phyloP scores from a whole-genome alignment of 176 grass and related monocot species.

The Pontederia crassipes region DNA sequence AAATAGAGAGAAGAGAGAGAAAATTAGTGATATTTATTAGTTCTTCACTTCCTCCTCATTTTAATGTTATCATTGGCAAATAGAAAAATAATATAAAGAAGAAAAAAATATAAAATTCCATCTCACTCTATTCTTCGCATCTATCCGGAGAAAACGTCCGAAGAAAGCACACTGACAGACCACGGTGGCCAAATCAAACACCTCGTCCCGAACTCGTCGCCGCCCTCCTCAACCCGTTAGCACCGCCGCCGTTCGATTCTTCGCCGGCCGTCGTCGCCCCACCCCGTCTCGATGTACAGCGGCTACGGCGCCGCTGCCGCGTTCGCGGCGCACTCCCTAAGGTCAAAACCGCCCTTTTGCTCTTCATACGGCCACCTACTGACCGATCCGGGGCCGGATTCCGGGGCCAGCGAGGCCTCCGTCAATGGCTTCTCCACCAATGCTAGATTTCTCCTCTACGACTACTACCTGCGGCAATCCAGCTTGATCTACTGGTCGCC shows the following conservation, averaged over 20 bases:
- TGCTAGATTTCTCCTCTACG: slow-evolving; percentile 15
- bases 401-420: background rate
- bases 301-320: slow-evolving; percentile 1
- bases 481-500: slow-evolving; percentile 18
- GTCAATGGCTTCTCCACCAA: slow-evolving; percentile 1
- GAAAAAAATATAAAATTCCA: no score
- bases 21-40: no score
- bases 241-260: background rate
- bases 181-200: no score
- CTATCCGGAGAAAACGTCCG: no score
- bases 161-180: no score
- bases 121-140: no score
- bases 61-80: no score
- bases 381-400: background rate
- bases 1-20: no score
- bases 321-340: background rate
- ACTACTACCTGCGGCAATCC: slow-evolving; percentile 10
- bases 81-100: no score
- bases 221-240: no score
- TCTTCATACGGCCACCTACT: background rate
- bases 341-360: slow-evolving; percentile 20
- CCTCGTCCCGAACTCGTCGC: no score
- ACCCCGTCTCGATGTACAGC: slow-evolving; percentile 9
- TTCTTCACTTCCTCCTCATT: no score
- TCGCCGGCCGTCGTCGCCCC: background rate